A percentile compares a stretch with the other conserved stretches of the same genome.
Evolutionary conservation across 441 rosid species (phyloP).

Genomic region (Kokia cookei): DNA sequence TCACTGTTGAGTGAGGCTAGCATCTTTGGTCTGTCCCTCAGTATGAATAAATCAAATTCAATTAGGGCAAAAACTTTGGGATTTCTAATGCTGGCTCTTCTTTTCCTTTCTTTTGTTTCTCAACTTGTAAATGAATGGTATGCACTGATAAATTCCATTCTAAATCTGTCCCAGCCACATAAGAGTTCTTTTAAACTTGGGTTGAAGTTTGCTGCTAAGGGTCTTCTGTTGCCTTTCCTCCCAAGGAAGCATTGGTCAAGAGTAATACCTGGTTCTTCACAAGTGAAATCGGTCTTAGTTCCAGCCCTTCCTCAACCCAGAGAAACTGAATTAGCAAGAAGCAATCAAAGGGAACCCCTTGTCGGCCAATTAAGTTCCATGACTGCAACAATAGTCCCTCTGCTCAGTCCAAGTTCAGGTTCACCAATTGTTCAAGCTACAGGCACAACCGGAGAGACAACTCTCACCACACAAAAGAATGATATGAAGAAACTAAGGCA

Average conservation of each 20-base stretch:
- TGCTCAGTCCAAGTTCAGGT: slow-evolving; percentile 35
- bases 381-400: slow-evolving; percentile 48
- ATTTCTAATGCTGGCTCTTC: slow-evolving; percentile 34
- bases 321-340: slow-evolving; percentile 19
- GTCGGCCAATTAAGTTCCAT: slow-evolving; percentile 25
- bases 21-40: slow-evolving; percentile 30
- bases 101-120: slow-evolving; percentile 32
- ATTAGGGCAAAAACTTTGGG: slow-evolving; percentile 18
- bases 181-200: slow-evolving; percentile 31
- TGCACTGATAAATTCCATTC: slow-evolving; percentile 25
- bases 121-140: slow-evolving; percentile 44
- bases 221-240: slow-evolving; percentile 42
- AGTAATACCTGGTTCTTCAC: slow-evolving; percentile 18
- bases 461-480: slow-evolving; percentile 14
- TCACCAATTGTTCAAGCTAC: slow-evolving; percentile 19
- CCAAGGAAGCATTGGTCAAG: slow-evolving; percentile 38
- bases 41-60: slow-evolving; percentile 13
- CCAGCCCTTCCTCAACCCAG: slow-evolving; percentile 25
- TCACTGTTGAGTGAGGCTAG: slow-evolving; percentile 40
- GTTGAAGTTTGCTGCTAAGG: slow-evolving; percentile 33
- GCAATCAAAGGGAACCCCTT: slow-evolving; percentile 12
- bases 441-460: slow-evolving; percentile 3
- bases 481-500: slow-evolving; percentile 47
- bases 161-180: slow-evolving; percentile 26
- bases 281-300: slow-evolving; percentile 25